phyloP scores from a whole-genome alignment of 805 yeast species.

The Clavispora santaluciae region DNA sequence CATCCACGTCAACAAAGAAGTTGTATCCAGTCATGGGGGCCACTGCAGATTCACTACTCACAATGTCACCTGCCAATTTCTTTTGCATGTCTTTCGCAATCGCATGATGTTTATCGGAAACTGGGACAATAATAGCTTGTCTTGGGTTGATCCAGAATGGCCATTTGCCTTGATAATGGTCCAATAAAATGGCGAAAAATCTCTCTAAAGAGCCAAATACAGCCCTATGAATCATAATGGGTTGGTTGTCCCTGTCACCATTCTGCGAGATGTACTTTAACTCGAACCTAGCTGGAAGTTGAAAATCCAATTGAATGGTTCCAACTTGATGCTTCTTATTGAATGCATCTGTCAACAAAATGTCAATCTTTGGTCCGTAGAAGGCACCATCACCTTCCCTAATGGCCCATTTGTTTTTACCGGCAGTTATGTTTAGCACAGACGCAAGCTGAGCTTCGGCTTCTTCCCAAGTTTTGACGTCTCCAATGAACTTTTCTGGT shows the following conservation, averaged over 20 bases:
- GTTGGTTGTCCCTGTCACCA: conserved; percentile 52
- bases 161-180: conserved; percentile 90
- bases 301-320: conserved; percentile 92
- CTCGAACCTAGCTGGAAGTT: conserved; percentile 80
- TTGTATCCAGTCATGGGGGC: conserved; percentile 54
- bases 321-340: conserved; percentile 90
- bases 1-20: conserved; percentile 73
- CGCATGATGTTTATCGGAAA: conserved; percentile 55
- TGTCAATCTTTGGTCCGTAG: conserved; percentile 95
- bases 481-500: conserved; percentile 80
- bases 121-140: conserved; percentile 82
- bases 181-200: conserved; percentile 84
- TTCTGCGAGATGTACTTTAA: conserved; percentile 57
- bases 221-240: conserved; percentile 96
- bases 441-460: conserved; percentile 68
- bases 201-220: conserved; percentile 93
- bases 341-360: conserved; percentile 72
- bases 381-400: conserved; percentile 96
- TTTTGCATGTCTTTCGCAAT: conserved; percentile 48
- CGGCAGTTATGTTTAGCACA: conserved; percentile 47
- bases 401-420: conserved; percentile 59
- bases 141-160: conserved; percentile 96
- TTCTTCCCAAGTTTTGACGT: conserved; percentile 66
- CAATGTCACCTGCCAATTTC: conserved; percentile 43
- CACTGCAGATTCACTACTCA: conserved; percentile 28